These are phyloP conservation scores for Cryptosporidium sp. DNA, from an alignment of 169 alveolate genomes.

Conservation along the genomic window DNA sequence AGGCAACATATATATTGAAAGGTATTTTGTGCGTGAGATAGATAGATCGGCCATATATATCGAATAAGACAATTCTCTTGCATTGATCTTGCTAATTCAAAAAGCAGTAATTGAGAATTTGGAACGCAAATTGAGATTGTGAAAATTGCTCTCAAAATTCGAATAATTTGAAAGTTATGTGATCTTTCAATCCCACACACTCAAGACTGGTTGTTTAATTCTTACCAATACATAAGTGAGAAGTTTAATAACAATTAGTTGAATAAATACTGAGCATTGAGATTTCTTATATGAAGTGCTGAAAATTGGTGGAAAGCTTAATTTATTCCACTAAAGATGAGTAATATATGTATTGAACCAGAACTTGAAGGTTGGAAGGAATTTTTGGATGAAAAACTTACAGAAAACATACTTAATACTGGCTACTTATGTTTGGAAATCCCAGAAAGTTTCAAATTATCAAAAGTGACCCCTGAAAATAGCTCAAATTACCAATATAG, in stretches of 20 bases:
- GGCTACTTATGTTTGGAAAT: constrained; percentile 34
- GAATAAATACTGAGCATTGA: not conserved
- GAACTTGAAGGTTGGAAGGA: constrained; percentile 38
- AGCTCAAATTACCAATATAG: constrained; percentile 27
- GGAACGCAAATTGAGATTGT: not conserved
- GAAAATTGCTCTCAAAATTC: not conserved
- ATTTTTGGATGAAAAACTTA: constrained; percentile 29
- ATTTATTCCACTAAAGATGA: not conserved
- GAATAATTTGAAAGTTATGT: not conserved
- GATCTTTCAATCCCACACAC: constrained; percentile 12
- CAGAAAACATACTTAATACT: constrained; percentile 12
- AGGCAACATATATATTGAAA: not conserved
- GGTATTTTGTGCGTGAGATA: not conserved
- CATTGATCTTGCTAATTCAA: not conserved
- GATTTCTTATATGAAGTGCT: not conserved
- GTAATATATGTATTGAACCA: not conserved
- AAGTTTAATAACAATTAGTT: not conserved
- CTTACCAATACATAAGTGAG: not conserved
- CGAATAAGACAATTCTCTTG: not conserved
- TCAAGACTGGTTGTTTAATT: not conserved
- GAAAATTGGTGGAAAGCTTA: not conserved
- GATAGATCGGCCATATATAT: not conserved
- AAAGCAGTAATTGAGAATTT: not conserved
- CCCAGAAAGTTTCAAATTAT: constrained; percentile 41
- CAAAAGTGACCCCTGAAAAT: constrained; percentile 33